Conservation (phyloP, 345 rosid genomes). For the Eucalyptus regnans region DNA sequence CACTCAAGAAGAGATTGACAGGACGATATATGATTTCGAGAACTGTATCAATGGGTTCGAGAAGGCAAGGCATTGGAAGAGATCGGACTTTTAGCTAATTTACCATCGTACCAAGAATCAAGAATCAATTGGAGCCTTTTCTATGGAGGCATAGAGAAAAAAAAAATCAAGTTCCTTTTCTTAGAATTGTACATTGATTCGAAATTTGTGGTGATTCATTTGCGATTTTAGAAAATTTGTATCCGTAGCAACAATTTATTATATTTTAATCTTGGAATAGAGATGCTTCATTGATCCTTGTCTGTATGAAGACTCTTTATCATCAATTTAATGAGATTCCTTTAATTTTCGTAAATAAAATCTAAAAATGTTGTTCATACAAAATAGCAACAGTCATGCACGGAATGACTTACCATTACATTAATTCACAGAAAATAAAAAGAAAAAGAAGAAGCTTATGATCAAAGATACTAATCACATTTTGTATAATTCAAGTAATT, state of each 20-base stretch:
- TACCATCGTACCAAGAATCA: background rate
- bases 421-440: background rate
- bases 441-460: too few relatives aligned
- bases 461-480: too few relatives aligned
- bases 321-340: background rate
- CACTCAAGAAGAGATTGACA: slow-evolving; percentile 69
- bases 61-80: slow-evolving; percentile 74
- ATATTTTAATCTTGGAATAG: background rate
- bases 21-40: slow-evolving; percentile 58
- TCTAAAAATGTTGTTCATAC: accelerated
- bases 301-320: background rate
- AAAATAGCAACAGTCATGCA: accelerated
- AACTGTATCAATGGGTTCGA: slow-evolving; percentile 68
- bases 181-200: background rate
- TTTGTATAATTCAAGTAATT: background rate
- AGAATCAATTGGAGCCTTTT: background rate
- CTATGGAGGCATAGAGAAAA: background rate
- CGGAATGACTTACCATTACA: accelerated
- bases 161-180: background rate
- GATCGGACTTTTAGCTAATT: background rate
- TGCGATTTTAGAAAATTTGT: background rate
- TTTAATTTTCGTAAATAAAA: accelerated
- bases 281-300: background rate
- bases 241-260: accelerated
- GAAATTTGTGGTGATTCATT: background rate